Conservation (phyloP, 768 basidiomycete species). For the Psilocybe cubensis region DNA sequence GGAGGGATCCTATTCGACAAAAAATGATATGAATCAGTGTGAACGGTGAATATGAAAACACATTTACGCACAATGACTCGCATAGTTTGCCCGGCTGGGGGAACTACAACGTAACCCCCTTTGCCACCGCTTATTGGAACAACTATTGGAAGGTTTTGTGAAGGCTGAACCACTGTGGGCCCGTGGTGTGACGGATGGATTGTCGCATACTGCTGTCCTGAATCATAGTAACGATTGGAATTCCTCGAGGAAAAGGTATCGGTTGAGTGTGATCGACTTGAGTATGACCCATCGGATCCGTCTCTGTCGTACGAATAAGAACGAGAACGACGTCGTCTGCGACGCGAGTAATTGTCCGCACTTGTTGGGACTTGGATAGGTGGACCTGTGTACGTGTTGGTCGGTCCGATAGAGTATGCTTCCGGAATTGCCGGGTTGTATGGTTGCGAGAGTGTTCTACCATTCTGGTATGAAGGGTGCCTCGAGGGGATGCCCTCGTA, state of each 20-base stretch:
- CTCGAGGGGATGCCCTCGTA: not conserved
- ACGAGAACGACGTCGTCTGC: not conserved
- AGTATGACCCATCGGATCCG: not conserved
- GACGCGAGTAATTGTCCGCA: not conserved
- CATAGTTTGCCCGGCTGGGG: slow-evolving; percentile 22
- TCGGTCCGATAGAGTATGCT: not conserved
- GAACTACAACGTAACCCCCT: slow-evolving; percentile 22
- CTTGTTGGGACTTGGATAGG: not conserved
- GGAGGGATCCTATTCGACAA: not conserved
- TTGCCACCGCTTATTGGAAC: slow-evolving; percentile 19
- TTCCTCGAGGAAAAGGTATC: slow-evolving; percentile 3
- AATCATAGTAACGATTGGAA: not conserved
- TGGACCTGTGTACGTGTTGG: not conserved
- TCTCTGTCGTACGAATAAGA: slow-evolving; percentile 1
- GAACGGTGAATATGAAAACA: too few species aligned
- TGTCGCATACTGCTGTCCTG: not conserved
- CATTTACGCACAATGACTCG: slow-evolving; percentile 20
- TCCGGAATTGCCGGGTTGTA: not conserved
- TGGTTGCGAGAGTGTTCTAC: not conserved
- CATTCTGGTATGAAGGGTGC: not conserved
- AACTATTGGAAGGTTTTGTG: slow-evolving; percentile 14
- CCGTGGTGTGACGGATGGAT: not conserved
- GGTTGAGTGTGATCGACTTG: slow-evolving; percentile 2
- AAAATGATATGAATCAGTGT: too few species aligned
- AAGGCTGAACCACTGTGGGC: slow-evolving; percentile 13